A percentile compares a stretch with the other conserved stretches of the same genome.
These are phyloP conservation scores for Aspergillus uvarum DNA, from an alignment of 2,329 filamentous ascomycete genomes.

Conservation along the genomic window DNA sequence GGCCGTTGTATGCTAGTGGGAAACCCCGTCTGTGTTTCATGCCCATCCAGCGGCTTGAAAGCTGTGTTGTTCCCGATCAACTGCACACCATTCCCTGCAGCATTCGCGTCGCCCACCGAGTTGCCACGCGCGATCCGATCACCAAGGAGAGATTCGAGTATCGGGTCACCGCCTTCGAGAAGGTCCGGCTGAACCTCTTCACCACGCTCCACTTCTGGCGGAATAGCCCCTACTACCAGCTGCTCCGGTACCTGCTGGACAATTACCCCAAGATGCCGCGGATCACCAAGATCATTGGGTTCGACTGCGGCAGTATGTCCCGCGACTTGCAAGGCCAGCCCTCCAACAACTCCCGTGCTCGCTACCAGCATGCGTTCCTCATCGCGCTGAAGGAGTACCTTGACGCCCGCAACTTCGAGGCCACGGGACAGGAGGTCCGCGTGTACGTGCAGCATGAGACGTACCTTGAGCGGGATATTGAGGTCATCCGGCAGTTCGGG, in stretches of 20 bases:
- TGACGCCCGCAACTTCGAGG: neutral
- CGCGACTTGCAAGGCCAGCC: neutral
- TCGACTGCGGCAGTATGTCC: constrained; percentile 1
- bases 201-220: neutral
- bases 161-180: neutral
- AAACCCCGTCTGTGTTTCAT: neutral
- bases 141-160: neutral
- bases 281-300: constrained; percentile 7
- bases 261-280: neutral
- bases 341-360: neutral
- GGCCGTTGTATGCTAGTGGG: neutral
- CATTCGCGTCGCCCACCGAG: neutral
- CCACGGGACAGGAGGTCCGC: neutral
- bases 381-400: neutral
- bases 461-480: constrained; percentile 14
- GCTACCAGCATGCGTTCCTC: constrained; percentile 14
- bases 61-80: neutral
- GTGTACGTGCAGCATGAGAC: constrained; percentile 17
- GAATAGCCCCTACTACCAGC: neutral
- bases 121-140: neutral
- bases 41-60: neutral
- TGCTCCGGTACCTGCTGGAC: neutral
- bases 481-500: constrained; percentile 3
- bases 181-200: neutral
- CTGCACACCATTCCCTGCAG: neutral